A percentile compares a stretch with the other conserved stretches of the same genome.
phyloP scores from a whole-genome alignment of 257 asterid genomes.

The Nicotiana knightiana region DNA sequence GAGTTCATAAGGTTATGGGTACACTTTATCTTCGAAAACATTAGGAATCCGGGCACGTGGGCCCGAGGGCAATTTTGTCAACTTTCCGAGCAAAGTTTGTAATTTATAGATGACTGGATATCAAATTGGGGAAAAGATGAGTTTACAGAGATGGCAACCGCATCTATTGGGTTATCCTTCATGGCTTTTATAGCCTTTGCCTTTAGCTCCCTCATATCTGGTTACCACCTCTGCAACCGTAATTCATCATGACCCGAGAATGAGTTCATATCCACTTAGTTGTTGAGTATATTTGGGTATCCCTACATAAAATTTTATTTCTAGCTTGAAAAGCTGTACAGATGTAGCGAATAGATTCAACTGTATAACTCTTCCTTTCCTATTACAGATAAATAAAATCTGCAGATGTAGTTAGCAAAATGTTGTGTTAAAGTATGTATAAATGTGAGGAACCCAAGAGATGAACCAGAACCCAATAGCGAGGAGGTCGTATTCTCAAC shows the following conservation, averaged over 20 bases:
- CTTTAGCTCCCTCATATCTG: constrained; percentile 64
- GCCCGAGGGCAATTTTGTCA: too few species aligned
- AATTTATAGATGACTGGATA: constrained; percentile 50
- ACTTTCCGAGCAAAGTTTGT: too few species aligned
- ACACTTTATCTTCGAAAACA: too few species aligned
- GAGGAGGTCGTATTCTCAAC: neutral
- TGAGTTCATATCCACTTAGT: constrained; percentile 2
- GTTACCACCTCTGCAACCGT: constrained; percentile 55
- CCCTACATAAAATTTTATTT: neutral
- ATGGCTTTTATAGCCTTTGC: constrained; percentile 73
- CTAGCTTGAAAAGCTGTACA: neutral
- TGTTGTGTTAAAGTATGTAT: neutral
- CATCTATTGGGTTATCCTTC: constrained; percentile 72
- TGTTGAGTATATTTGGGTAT: neutral
- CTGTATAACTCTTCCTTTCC: neutral
- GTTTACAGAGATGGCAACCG: constrained; percentile 75
- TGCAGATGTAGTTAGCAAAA: neutral
- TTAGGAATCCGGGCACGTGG: too few species aligned
- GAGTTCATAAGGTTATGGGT: too few species aligned
- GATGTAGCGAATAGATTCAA: neutral
- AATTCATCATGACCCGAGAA: constrained; percentile 27
- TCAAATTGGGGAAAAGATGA: constrained; percentile 82
- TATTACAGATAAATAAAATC: neutral
- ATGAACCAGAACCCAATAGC: neutral
- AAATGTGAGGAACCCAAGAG: neutral